Base-by-base conservation (phyloP, 768 basidiomycete species). In the Sistotremastrum niveocremeum region DNA sequence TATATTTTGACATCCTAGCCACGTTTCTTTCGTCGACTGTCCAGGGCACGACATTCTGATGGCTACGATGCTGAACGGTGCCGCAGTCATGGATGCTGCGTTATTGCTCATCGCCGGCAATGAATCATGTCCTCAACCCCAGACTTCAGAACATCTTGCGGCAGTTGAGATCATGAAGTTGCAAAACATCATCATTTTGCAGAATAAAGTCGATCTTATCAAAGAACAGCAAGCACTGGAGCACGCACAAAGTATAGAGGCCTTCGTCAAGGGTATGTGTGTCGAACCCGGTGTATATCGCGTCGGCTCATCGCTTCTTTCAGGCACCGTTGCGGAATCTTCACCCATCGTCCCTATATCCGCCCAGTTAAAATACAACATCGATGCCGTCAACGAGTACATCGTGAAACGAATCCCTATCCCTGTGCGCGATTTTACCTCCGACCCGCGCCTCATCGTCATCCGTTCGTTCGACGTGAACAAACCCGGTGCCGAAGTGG, bases 11-110 rank as follows among this genome's bases (percentile, higher is more conserved):
- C 20, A 11, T 30, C 7, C 4, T 41, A 65, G 69, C 53, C 95
- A 99, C 57, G 93, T 98, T 58, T 98, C 94, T 3, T 99, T 99
- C 65, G 95, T 99, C 60, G 95, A 99, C 64, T 90, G 84, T 56
- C 89, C 87, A 1, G 88, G 93, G 51, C 93, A 94, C 77, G 91
- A 97, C 65, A 98, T 99, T 80, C 81, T 99, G 64, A 99, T 99
- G 95, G 95, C 95, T 43, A 99, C 94, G 52, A 99, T 99, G 95
- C 72, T 99, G 55, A 98, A 98, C 74, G 95, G 94, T 64, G 95
- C 95, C 37, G 95, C 95, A 7, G 94, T 98, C 71, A 99, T 98
- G 95, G 93, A 98, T 65, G 95, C 93, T 45, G 95, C 95, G 4
- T 70, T 98, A 0, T 74, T 99, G 1, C 81, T 99, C 45, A 79